These are phyloP conservation scores for Sicyos edulis DNA, from an alignment of 306 rosid species.

Conservation along the genomic window DNA sequence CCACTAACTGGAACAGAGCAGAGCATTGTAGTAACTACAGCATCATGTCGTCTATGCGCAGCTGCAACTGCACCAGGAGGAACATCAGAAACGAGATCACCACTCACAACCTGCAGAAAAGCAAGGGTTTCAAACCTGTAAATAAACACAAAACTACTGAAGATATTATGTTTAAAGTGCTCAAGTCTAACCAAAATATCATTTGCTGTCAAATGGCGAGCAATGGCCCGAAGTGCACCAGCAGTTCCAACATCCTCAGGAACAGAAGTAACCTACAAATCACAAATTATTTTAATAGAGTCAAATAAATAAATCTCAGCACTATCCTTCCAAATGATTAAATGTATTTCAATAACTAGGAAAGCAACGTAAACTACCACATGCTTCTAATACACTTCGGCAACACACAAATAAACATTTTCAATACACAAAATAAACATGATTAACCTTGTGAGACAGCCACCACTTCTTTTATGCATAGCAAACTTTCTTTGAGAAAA, in stretches of 20 bases:
- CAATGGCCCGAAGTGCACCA: conserved; percentile 85
- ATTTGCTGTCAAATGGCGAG: conserved; percentile 69
- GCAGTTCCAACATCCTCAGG: conserved; percentile 98
- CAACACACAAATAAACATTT: neutral
- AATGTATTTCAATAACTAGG: neutral
- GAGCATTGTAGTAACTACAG: conserved; percentile 88
- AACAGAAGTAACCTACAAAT: conserved; percentile 78
- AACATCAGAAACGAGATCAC: conserved; percentile 95
- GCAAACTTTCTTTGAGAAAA: no score
- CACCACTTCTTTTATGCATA: neutral
- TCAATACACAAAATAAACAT: neutral
- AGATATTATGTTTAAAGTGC: conserved; percentile 12
- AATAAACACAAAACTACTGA: conserved; percentile 10
- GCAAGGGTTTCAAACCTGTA: conserved; percentile 23
- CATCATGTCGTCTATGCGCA: conserved; percentile 90
- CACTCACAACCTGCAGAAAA: conserved; percentile 82
- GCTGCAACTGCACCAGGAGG: conserved; percentile 95
- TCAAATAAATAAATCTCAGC: neutral
- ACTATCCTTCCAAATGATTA: neutral
- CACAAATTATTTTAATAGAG: neutral
- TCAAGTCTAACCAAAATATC: conserved; percentile 62
- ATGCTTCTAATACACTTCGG: no score
- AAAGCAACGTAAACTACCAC: neutral
- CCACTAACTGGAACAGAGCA: conserved; percentile 88
- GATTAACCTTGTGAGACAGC: neutral